These are phyloP conservation scores for Malus sieversii DNA, from an alignment of 306 rosid species.

Conservation along the genomic window DNA sequence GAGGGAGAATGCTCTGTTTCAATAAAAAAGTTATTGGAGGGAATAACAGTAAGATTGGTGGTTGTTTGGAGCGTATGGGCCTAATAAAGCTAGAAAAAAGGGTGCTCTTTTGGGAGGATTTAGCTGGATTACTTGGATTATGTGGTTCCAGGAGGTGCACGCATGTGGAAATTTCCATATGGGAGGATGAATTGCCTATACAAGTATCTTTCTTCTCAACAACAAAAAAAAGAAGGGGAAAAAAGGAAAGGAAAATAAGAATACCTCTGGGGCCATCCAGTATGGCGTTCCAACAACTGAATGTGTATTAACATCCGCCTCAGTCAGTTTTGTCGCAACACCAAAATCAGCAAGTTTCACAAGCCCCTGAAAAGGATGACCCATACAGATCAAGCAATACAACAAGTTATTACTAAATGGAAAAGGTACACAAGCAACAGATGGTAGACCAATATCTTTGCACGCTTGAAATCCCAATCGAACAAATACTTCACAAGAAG, in stretches of 20 bases:
- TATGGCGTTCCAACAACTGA: slow-evolving; percentile 99
- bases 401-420: background rate
- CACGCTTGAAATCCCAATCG: background rate
- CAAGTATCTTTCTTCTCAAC: background rate
- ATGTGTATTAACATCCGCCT: slow-evolving; percentile 98
- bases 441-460: background rate
- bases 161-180: background rate
- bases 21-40: background rate
- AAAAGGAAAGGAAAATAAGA: background rate
- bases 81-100: background rate
- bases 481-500: background rate
- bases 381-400: background rate
- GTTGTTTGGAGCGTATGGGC: background rate
- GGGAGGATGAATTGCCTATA: background rate
- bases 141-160: background rate
- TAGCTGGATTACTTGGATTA: background rate
- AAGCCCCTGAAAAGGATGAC: slow-evolving; percentile 64
- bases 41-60: background rate
- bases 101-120: background rate
- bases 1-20: background rate
- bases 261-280: slow-evolving; percentile 99
- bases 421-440: background rate
- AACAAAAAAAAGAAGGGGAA: background rate
- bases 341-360: slow-evolving; percentile 99
- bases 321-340: slow-evolving; percentile 92